These are phyloP conservation scores for Nothophoma quercina DNA, from an alignment of 2,329 filamentous ascomycete species.

Conservation along the genomic window DNA sequence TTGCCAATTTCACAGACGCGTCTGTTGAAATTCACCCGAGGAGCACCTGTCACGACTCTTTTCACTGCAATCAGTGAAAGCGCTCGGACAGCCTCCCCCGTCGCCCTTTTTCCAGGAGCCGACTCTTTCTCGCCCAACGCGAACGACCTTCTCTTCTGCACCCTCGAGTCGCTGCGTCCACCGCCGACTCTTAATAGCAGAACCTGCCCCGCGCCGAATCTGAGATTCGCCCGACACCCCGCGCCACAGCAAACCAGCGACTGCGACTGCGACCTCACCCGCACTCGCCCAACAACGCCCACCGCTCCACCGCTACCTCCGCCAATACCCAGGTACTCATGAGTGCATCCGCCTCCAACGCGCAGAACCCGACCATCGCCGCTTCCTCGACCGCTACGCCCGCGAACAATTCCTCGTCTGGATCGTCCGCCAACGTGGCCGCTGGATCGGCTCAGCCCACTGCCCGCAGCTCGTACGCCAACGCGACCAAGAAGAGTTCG, in stretches of 20 bases:
- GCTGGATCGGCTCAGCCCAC: conserved; percentile 64
- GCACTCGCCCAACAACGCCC: conserved; percentile 18
- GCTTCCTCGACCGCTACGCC: conserved; percentile 57
- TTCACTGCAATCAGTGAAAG: conserved; percentile 43
- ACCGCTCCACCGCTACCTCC: conserved; percentile 16
- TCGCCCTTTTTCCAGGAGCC: conserved; percentile 41
- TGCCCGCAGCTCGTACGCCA: conserved; percentile 66
- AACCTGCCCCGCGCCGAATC: conserved; percentile 32
- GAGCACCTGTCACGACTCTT: conserved; percentile 42
- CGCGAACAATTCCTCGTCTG: conserved; percentile 57
- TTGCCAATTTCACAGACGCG: conserved; percentile 49
- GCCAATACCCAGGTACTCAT: conserved; percentile 58
- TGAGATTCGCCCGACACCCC: conserved; percentile 40
- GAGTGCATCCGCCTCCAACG: conserved; percentile 66
- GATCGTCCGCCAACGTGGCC: conserved; percentile 58
- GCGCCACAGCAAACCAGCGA: conserved; percentile 20
- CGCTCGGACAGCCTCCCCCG: conserved; percentile 43
- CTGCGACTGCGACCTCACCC: conserved; percentile 8
- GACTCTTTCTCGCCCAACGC: conserved; percentile 33
- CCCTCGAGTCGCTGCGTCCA: conserved; percentile 35
- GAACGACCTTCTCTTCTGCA: conserved; percentile 34
- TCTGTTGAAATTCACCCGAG: conserved; percentile 48
- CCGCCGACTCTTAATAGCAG: conserved; percentile 38
- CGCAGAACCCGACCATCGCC: conserved; percentile 57
- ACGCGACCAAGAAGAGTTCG: conserved; percentile 65